These are phyloP conservation scores for Nannochloris sp. DNA, from an alignment of 139 green algal species.

Conservation along the genomic window DNA sequence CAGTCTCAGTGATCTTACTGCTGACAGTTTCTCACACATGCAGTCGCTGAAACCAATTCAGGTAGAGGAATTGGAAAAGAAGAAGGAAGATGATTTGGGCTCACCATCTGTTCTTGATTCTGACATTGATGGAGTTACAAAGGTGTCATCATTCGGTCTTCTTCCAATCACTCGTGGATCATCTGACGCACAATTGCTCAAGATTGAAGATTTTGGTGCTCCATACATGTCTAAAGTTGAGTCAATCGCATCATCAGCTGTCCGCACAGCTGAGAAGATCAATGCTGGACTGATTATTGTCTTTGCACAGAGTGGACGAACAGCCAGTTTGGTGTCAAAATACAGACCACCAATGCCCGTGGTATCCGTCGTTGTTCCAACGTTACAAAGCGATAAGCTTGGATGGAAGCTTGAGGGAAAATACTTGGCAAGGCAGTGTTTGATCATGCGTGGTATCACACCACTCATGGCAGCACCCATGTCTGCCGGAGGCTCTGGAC, in stretches of 20 bases:
- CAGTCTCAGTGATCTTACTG: neutral
- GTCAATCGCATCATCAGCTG: slow-evolving; percentile 71
- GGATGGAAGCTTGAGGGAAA: slow-evolving; percentile 33
- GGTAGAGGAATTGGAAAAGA: neutral
- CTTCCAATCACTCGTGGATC: slow-evolving; percentile 5
- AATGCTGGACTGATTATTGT: slow-evolving; percentile 71
- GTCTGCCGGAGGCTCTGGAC: slow-evolving; percentile 14
- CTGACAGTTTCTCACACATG: neutral
- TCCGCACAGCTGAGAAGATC: slow-evolving; percentile 76
- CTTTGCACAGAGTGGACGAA: slow-evolving; percentile 71
- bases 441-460: slow-evolving; percentile 35
- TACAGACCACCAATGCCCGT: slow-evolving; percentile 68
- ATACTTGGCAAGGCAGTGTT: slow-evolving; percentile 36
- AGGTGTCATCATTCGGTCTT: slow-evolving; percentile 20
- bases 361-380: slow-evolving; percentile 44
- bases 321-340: slow-evolving; percentile 72
- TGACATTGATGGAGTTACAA: neutral
- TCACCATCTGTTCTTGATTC: neutral
- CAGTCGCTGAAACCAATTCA: neutral
- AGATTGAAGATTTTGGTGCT: slow-evolving; percentile 5
- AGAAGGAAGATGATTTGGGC: neutral
- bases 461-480: slow-evolving; percentile 47
- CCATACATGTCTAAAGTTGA: slow-evolving; percentile 38
- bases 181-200: neutral
- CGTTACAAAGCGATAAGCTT: slow-evolving; percentile 17